These are phyloP conservation scores for Jimgerdemannia lactiflua DNA, from an alignment of 192 early-diverging fungal species.

Conservation along the genomic window DNA sequence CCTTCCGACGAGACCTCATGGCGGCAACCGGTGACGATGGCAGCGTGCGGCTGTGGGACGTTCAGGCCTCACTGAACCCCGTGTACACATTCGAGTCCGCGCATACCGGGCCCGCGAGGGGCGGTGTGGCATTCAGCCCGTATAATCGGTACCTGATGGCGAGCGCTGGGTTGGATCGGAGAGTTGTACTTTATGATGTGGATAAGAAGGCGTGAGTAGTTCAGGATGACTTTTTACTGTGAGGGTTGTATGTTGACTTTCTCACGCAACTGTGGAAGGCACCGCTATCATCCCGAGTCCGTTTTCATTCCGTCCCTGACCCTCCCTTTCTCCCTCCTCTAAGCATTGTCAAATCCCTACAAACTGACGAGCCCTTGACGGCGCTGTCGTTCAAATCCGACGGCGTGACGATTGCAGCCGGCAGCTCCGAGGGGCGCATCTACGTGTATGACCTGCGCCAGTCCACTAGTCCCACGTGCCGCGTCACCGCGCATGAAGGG, in stretches of 20 bases:
- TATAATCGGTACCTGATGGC: conserved; percentile 36
- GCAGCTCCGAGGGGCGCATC: conserved; percentile 37
- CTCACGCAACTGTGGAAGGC: no score
- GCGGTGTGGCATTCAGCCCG: conserved; percentile 37
- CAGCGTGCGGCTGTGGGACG: conserved; percentile 39
- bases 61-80: conserved; percentile 19
- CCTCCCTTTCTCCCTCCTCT: not conserved
- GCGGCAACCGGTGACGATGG: conserved; percentile 38
- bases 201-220: conserved; percentile 28
- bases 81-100: conserved; percentile 32
- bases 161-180: conserved; percentile 35
- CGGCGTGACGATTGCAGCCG: conserved; percentile 37
- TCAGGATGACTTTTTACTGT: no score
- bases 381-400: conserved; percentile 38
- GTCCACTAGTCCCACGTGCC: conserved; percentile 23
- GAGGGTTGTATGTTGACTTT: no score
- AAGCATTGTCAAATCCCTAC: conserved; percentile 30
- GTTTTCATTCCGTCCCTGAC: no score
- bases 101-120: conserved; percentile 31
- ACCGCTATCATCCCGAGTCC: no score
- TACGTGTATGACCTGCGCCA: conserved; percentile 40
- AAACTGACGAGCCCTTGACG: conserved; percentile 33
- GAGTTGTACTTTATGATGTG: conserved; percentile 39
- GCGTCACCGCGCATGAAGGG: conserved; percentile 6
- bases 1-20: conserved; percentile 32